Percentiles rank a stretch among this genome's conserved stretches.
These are phyloP conservation scores for Mucor sp. DNA, from an alignment of 371 early-diverging fungal species.

Conservation along the genomic window DNA sequence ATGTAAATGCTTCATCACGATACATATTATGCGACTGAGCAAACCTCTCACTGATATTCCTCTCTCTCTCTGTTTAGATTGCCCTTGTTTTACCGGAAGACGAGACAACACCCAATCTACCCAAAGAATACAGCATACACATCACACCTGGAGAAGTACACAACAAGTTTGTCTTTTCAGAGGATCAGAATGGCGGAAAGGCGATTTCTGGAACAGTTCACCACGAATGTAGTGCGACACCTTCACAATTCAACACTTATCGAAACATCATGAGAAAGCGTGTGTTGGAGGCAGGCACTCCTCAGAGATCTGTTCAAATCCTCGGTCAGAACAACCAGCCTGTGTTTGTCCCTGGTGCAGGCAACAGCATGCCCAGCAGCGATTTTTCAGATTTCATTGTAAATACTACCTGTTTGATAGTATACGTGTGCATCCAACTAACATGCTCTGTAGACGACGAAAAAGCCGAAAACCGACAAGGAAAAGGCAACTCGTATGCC, in stretches of 20 bases:
- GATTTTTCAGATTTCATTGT: constrained; percentile 59
- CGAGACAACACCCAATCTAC: constrained; percentile 55
- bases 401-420: constrained; percentile 25
- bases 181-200: constrained; percentile 51
- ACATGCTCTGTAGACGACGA: constrained; percentile 29
- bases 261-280: constrained; percentile 78
- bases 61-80: constrained; percentile 29
- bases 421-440: background rate
- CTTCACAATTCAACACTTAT: constrained; percentile 62
- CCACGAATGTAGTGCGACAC: constrained; percentile 83
- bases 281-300: constrained; percentile 57
- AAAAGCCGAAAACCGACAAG: constrained; percentile 47
- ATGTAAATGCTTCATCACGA: background rate
- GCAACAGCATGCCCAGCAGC: constrained; percentile 55
- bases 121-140: constrained; percentile 77
- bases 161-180: constrained; percentile 81
- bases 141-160: constrained; percentile 67
- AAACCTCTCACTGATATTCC: background rate
- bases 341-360: constrained; percentile 60
- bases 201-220: constrained; percentile 70
- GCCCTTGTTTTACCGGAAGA: constrained; percentile 67
- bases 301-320: constrained; percentile 60
- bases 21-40: background rate
- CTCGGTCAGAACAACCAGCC: constrained; percentile 58
- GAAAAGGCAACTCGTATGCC: constrained; percentile 85